A percentile compares a stretch with the other conserved stretches of the same genome.
Conservation (phyloP, 2,329 filamentous ascomycete genomes). For the Nemania sp. region DNA sequence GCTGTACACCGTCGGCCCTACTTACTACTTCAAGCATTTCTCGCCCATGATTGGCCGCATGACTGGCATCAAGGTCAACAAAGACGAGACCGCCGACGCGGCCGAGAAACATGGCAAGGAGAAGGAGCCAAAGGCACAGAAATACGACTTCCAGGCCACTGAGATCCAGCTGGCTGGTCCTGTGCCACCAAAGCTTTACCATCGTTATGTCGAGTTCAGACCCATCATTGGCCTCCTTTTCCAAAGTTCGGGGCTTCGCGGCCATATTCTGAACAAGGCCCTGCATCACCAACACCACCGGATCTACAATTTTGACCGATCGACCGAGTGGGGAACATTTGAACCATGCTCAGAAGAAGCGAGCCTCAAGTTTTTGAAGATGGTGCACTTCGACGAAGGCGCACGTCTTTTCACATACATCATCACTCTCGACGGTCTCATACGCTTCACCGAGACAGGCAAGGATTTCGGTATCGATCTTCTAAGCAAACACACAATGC, state of each 20-base stretch:
- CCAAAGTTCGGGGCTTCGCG: slow-evolving; percentile 74
- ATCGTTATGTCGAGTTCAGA: slow-evolving; percentile 90
- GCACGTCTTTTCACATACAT: slow-evolving; percentile 91
- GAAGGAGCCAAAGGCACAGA: slow-evolving; percentile 61
- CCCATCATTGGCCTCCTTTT: slow-evolving; percentile 92
- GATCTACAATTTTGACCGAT: slow-evolving; percentile 84
- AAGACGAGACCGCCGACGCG: slow-evolving; percentile 57
- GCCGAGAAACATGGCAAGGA: slow-evolving; percentile 27
- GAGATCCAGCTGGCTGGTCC: slow-evolving; percentile 87
- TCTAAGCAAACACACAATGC: slow-evolving; percentile 95
- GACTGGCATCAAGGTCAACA: slow-evolving; percentile 70
- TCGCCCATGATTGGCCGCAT: slow-evolving; percentile 87
- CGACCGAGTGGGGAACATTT: slow-evolving; percentile 74
- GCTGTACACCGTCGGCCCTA: slow-evolving; percentile 79
- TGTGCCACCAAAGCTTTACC: slow-evolving; percentile 79
- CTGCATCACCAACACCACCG: slow-evolving; percentile 88
- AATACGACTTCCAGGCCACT: slow-evolving; percentile 93
- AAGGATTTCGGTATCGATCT: slow-evolving; percentile 95
- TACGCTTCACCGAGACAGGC: slow-evolving; percentile 93
- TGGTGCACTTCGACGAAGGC: slow-evolving; percentile 85
- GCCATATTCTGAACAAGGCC: slow-evolving; percentile 79
- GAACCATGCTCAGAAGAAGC: slow-evolving; percentile 70
- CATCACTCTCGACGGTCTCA: slow-evolving; percentile 80
- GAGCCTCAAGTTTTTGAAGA: slow-evolving; percentile 78
- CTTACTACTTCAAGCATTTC: slow-evolving; percentile 79